Conservation (phyloP, 2,329 filamentous ascomycete genomes). For the Gyromitra esculenta region DNA sequence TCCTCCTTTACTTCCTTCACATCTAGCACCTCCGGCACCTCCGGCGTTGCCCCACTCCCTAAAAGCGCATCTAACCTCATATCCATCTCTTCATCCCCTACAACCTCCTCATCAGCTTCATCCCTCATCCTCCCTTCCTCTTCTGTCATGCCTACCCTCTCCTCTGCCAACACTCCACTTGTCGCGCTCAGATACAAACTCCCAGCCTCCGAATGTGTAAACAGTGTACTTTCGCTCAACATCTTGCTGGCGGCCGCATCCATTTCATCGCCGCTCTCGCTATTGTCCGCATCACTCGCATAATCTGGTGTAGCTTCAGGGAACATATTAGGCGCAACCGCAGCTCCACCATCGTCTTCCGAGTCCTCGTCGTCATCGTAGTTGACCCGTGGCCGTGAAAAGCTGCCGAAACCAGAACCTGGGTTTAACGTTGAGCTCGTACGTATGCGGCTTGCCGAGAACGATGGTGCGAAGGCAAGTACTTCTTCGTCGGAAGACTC, state of each 20-base stretch:
- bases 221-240: constrained; percentile 75
- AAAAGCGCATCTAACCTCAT: constrained; percentile 50
- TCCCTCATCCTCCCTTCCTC: constrained; percentile 30
- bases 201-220: constrained; percentile 80
- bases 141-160: constrained; percentile 21
- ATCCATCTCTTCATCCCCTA: constrained; percentile 53
- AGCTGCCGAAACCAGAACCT: background rate
- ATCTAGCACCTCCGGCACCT: background rate
- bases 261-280: constrained; percentile 55
- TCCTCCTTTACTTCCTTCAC: constrained; percentile 54
- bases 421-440: background rate
- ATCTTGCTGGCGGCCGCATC: constrained; percentile 61
- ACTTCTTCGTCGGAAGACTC: constrained; percentile 54
- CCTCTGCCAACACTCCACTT: constrained; percentile 50
- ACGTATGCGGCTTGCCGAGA: constrained; percentile 11
- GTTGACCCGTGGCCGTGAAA: constrained; percentile 6
- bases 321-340: constrained; percentile 36
- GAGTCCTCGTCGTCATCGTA: constrained; percentile 45
- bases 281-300: constrained; percentile 33
- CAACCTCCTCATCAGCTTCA: constrained; percentile 47
- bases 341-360: constrained; percentile 50
- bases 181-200: constrained; percentile 73
- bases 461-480: constrained; percentile 50
- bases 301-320: background rate
- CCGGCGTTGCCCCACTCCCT: constrained; percentile 4